Base-by-base conservation (phyloP, 1,284 basidiomycete species). In the Cerioporus squamosus region DNA sequence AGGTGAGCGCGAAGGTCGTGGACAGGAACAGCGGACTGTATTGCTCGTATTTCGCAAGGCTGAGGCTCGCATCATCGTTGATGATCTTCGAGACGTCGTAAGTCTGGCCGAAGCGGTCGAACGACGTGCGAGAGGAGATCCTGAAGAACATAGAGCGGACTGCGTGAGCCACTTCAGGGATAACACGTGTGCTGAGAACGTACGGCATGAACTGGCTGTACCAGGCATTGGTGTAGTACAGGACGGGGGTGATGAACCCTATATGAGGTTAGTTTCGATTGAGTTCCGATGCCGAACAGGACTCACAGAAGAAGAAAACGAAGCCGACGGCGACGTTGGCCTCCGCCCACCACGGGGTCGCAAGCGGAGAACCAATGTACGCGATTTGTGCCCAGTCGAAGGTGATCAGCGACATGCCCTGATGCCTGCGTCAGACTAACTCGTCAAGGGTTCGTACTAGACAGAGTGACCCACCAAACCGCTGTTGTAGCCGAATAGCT, bases 1-100 rank as follows among this genome's bases (percentile, higher is more conserved):
- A 87, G 44, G 83, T 81, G 22, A 89, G 76, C n/a, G 85, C 83
- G 63, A 89, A 87, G 8, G 84, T 85, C 22, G 82, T 74, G 1
- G 91, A 88, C 18, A 96, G 77, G 75, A 80, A 87, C 39, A 87
- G 72, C 0, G 85, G 85, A 66, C 83, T 85, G 74, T 87, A 87
- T 0, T 70, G 72, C 48, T 79, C 70, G 71, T 87, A 88, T 24
- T 74, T 77, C 53, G 73, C 77, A 56, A 80, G 66, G 69, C 86
- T 79, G 69, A 88, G 79, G 6, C 78, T 81, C 2, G 78, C 62
- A 52, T 85, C 81, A 7, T 73, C 58, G 62, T 81, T 84, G 55
- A 85, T 70, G 57, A 87, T 88, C 58, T 72, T 70, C 0, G 81
- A 73, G 18, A 89, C 84, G 47, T 88, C 77, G 73, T 90, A 91